phyloP scores from a whole-genome alignment of 2,329 filamentous ascomycete species.

The Celoporthe dispersa region DNA sequence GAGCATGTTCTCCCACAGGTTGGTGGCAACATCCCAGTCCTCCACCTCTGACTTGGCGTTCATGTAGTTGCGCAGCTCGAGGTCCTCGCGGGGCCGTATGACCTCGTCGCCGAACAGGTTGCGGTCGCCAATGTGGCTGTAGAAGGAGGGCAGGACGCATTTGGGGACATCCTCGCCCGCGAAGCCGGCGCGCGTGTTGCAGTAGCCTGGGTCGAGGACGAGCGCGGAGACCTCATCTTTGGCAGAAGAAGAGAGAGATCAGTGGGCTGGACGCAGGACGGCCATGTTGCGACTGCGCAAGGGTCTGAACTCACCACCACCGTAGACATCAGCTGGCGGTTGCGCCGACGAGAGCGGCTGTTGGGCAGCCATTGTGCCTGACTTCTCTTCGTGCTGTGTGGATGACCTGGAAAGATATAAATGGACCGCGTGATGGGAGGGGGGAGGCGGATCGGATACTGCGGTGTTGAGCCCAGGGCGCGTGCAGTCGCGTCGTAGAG shows the following conservation, averaged over 20 bases:
- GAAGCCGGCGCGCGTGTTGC: constrained; percentile 89
- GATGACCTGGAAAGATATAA: background rate
- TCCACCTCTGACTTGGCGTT: constrained; percentile 86
- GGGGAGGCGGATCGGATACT: constrained; percentile 17
- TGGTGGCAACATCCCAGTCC: constrained; percentile 91
- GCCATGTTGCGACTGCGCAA: constrained; percentile 25
- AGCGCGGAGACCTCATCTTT: constrained; percentile 93
- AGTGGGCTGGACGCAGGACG: constrained; percentile 42
- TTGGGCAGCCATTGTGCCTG: constrained; percentile 56
- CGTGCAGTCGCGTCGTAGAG: constrained; percentile 10
- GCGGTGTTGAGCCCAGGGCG: constrained; percentile 12
- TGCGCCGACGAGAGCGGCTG: constrained; percentile 56
- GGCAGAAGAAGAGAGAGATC: background rate
- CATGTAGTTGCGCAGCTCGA: constrained; percentile 93
- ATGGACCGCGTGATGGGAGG: background rate
- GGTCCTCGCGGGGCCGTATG: constrained; percentile 73
- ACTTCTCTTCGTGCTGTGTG: constrained; percentile 26
- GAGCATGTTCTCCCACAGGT: constrained; percentile 91
- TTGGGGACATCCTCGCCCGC: constrained; percentile 98
- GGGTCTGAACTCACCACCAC: constrained; percentile 55
- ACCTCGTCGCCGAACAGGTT: constrained; percentile 89
- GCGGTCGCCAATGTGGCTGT: constrained; percentile 65
- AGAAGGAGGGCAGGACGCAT: constrained; percentile 88
- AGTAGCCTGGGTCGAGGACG: constrained; percentile 93
- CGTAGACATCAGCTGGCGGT: constrained; percentile 66